Evolutionary conservation across 2,329 filamentous ascomycete species (phyloP), one percentile per base, ranked within the genome.

Genomic region (Graphium sp.): DNA sequence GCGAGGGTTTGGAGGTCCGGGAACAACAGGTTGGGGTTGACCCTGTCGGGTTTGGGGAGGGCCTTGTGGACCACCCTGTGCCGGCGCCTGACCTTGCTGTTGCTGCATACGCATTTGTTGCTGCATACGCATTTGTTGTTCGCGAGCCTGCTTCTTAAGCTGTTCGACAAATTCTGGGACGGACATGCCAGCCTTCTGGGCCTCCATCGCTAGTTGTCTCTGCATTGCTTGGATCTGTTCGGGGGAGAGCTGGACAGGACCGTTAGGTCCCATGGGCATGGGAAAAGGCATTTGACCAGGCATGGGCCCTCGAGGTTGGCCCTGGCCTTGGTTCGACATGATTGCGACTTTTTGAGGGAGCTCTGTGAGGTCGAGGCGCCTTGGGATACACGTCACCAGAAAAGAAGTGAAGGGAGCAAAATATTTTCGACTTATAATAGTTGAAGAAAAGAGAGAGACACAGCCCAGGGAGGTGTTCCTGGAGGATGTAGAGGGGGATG

Each of bases 191-290:
- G 75, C 70, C 55, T 79, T 84, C 44, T 79, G 64, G 27, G 87
- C 87, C 53, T 94, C 85, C 28, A 70, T 67, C 27, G 77, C 76
- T 24, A 94, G 58, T 52, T 89, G 78, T 41, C 74, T 70, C 51
- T 91, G 81, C 65, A 94, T 89, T 32, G 67, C 65, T 32, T 71
- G 69, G 37, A 93, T 80, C 58, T 94, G 84, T 56, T 93, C 78
- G 27, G 79, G 84, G 13, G 75, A 72, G 49, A 54, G 59, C 38
- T 58, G 56, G 30, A 48, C 51, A 20, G 49, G 48, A 29, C 43
- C 36, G 41, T 43, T 30, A 39, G 44, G 32, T 38, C 43, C 25
- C 33, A 46, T 43, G 11, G 48, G 50, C 39, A 54, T 48, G 32
- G 46, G 47, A 30, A 46, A n/a, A n/a, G n/a, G n/a, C n/a, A n/a